Percentiles rank a stretch among this genome's conserved stretches.
Evolutionary conservation across 2,329 filamentous ascomycete species (phyloP).

Genomic region (Phialophora tarda): DNA sequence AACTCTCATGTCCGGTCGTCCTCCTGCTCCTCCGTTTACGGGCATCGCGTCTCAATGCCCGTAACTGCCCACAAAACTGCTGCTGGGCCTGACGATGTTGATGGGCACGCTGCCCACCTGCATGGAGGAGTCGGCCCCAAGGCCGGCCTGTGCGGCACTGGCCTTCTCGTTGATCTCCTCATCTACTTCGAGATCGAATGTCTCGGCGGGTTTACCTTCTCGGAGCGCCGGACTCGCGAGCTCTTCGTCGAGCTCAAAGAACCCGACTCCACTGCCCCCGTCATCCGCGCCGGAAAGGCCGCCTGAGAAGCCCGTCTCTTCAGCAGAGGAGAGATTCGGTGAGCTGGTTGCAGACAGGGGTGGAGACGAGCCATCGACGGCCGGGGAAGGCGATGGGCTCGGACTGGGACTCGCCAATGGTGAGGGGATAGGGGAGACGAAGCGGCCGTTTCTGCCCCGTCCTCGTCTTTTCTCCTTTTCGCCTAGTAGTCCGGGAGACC

Average conservation of each 20-base stretch:
- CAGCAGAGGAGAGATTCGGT: conserved; percentile 13
- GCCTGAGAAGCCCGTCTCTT: conserved; percentile 27
- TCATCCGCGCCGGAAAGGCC: conserved; percentile 25
- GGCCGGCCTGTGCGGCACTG: conserved; percentile 3
- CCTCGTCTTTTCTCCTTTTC: conserved; percentile 19
- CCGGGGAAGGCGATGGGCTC: conserved; percentile 29
- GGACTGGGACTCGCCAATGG: conserved; percentile 22
- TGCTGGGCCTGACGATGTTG: conserved; percentile 35
- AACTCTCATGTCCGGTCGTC: neutral
- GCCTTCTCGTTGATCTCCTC: conserved; percentile 17
- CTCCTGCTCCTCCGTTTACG: neutral
- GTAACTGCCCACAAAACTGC: conserved; percentile 37
- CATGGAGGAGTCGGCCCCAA: conserved; percentile 2
- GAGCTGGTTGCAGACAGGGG: neutral
- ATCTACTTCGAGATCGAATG: conserved; percentile 12
- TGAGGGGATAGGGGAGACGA: conserved; percentile 30
- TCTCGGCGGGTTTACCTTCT: conserved; percentile 22
- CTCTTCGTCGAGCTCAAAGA: conserved; percentile 41
- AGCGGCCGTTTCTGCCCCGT: conserved; percentile 13
- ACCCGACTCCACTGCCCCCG: conserved; percentile 36
- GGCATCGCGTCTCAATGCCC: conserved; percentile 32
- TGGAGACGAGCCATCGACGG: conserved; percentile 23
- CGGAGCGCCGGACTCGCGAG: conserved; percentile 32
- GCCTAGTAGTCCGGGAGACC: conserved; percentile 2
- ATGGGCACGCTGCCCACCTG: conserved; percentile 37